Evolutionary conservation across 495 filamentous ascomycete genomes (phyloP), one percentile per base, ranked within the genome.

Genomic region (Aspergillus egyptiacus): DNA sequence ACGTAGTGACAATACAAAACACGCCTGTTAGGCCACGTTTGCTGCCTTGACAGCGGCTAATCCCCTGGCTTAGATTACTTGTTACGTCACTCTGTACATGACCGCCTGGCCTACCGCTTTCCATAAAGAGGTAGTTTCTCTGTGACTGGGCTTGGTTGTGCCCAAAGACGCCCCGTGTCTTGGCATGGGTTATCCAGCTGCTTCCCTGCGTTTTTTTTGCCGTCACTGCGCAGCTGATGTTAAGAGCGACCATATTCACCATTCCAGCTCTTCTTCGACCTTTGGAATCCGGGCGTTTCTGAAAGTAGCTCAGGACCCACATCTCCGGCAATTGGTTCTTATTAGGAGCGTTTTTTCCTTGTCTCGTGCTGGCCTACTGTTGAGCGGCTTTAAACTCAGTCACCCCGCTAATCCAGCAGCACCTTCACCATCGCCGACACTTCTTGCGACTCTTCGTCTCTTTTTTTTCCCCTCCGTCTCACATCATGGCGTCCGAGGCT

Each of bases 1-100:
- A 10, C n/a, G n/a, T n/a, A 19, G 58, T 70, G 55, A 70, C 67
- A 59, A 50, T 68, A 70, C 67, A 25, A 37, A 53, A 68, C 62
- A 35, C 24, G 3, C 30, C 23, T 51, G 33, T 61, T 49, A 53
- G 58, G 54, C 54, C 51, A 59, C 50, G 50, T 59, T 60, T 50
- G 42, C 43, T 15, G 28, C 40, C 25, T 37, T 10, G 31, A 34
- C 10, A 19, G 14, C n/a, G 46, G 46, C n/a, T 40, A 23, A 15
- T 39, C 15, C 31, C 8, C 36, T n/a, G 34, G 24, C 6, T 32
- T 42, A 51, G 47, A 35, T 25, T 53, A 55, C 48, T 2, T 33
- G 22, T 49, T 42, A 55, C 53, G 53, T 55, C 53, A 55, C 43
- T 10, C 4, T 18, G 10, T 36, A 48, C 37, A 14, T 5, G 4